Percentiles rank a stretch among this genome's conserved stretches.
Conservation (phyloP, 108 stramenopile genomes). For the Nitzschia inconspicua region DNA sequence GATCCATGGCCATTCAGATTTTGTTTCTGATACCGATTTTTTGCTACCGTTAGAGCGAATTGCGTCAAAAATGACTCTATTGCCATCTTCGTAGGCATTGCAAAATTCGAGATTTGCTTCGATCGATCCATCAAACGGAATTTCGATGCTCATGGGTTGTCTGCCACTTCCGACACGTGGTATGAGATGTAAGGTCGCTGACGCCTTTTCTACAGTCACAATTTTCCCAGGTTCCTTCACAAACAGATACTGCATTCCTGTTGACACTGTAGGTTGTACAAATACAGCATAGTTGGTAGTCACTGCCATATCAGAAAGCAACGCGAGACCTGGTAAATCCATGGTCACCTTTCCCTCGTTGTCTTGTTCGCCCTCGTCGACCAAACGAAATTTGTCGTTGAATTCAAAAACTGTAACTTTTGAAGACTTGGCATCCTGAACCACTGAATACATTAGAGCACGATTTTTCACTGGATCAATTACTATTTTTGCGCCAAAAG, state of each 20-base stretch:
- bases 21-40: conserved; percentile 3
- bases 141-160: conserved; percentile 37
- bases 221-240: conserved; percentile 75
- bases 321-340: conserved; percentile 64
- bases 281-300: conserved; percentile 79
- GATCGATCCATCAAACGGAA: conserved; percentile 60
- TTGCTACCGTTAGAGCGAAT: conserved; percentile 57
- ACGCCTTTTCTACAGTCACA: conserved; percentile 18
- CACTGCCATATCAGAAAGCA: conserved; percentile 71
- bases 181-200: conserved; percentile 58
- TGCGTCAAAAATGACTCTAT: conserved; percentile 65
- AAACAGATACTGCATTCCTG: conserved; percentile 72
- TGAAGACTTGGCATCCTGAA: conserved; percentile 46
- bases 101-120: conserved; percentile 74
- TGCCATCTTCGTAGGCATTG: conserved; percentile 76
- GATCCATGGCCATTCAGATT: conserved; percentile 63
- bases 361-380: conserved; percentile 31
- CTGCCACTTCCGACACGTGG: conserved; percentile 48
- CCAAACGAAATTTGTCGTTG: conserved; percentile 64
- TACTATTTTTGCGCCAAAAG: conserved; percentile 59
- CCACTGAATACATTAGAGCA: conserved; percentile 64
- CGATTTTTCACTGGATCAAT: conserved; percentile 58
- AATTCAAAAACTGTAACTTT: conserved; percentile 75
- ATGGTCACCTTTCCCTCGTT: conserved; percentile 45
- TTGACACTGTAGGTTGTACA: conserved; percentile 55